Percentiles rank a stretch among this genome's conserved stretches.
Evolutionary conservation across 2,329 filamentous ascomycete genomes (phyloP).

Genomic region (Xenoacremonium recifei): DNA sequence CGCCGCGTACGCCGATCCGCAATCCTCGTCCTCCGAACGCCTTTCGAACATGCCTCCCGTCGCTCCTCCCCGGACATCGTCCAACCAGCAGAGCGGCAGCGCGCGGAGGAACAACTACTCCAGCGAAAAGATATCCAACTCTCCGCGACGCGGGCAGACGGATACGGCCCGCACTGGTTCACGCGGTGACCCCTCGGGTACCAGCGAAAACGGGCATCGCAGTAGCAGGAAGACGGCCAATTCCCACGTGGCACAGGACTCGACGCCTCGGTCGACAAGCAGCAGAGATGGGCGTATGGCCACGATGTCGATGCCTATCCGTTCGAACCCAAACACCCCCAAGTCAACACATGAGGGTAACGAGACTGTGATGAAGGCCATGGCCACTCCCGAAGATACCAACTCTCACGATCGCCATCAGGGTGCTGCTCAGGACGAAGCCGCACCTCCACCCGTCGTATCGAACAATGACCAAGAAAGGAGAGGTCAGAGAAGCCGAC

Average conservation of each 20-base stretch:
- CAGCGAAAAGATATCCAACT: constrained; percentile 43
- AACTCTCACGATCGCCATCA: constrained; percentile 29
- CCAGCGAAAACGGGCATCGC: constrained; percentile 28
- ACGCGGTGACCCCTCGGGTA: constrained; percentile 29
- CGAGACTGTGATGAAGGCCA: constrained; percentile 73
- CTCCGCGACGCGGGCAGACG: constrained; percentile 39
- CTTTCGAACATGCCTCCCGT: constrained; percentile 66
- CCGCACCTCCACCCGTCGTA: constrained; percentile 44
- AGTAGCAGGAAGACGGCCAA: constrained; percentile 28
- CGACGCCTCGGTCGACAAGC: constrained; percentile 36
- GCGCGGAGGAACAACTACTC: constrained; percentile 45
- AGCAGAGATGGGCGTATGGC: constrained; percentile 39
- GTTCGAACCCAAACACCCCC: constrained; percentile 44
- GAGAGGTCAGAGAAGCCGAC: constrained; percentile 53
- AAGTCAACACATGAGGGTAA: constrained; percentile 72
- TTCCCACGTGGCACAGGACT: constrained; percentile 33
- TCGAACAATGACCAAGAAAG: constrained; percentile 42
- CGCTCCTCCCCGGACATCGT: constrained; percentile 79
- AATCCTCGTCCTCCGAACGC: constrained; percentile 46
- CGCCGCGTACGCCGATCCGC: constrained; percentile 42
- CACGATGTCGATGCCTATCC: constrained; percentile 43
- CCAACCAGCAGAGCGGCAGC: constrained; percentile 50
- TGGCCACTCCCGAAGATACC: constrained; percentile 40
- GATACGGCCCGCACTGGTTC: constrained; percentile 36
- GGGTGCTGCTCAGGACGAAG: constrained; percentile 35